Base-by-base conservation (phyloP, 208 protist species). In the Acanthamoeba triangularis region DNA sequence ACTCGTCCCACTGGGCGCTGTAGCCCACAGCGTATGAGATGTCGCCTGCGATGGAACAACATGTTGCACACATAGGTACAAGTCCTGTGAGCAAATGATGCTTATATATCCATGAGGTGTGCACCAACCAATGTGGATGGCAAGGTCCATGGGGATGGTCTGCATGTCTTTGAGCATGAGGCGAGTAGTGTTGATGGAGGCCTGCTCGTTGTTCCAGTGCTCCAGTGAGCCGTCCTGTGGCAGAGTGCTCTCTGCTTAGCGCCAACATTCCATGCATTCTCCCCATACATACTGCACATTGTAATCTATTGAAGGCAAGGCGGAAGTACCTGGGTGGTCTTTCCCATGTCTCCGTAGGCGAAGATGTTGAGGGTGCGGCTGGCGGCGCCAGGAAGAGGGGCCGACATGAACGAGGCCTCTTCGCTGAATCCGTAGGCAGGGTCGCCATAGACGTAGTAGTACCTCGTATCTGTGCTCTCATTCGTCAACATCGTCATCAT, bases 21-120 rank as follows among this genome's bases (percentile, higher is more conserved):
- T 95, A 33, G 97, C 96, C 69, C 67, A 96, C n/a, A 95, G 96
- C 25, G 97, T 90, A 35, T 61, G 74, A 61, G 82, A 2, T 76
- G 78, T 14, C 69, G 95, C 90, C 41, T 90, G 44, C 94, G n/a
- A n/a, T n/a, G n/a, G 37, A 41, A 41, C 37, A 41, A n/a, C n/a
- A n/a, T n/a, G n/a, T n/a, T n/a, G n/a, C n/a, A n/a, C n/a, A n/a
- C n/a, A n/a, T n/a, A n/a, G n/a, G n/a, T n/a, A n/a, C n/a, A n/a
- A n/a, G n/a, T n/a, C n/a, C n/a, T n/a, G n/a, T n/a, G n/a, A n/a
- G n/a, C n/a, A n/a, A n/a, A n/a, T n/a, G n/a, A n/a, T n/a, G n/a
- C n/a, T n/a, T n/a, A n/a, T n/a, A n/a, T n/a, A n/a, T n/a, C 16
- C 33, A 74, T 49, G 41, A 47, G 41, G n/a, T n/a, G 72, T 80